Base-by-base conservation (phyloP, 192 early-diverging fungal species). In the Backusella liffmaniae region DNA sequence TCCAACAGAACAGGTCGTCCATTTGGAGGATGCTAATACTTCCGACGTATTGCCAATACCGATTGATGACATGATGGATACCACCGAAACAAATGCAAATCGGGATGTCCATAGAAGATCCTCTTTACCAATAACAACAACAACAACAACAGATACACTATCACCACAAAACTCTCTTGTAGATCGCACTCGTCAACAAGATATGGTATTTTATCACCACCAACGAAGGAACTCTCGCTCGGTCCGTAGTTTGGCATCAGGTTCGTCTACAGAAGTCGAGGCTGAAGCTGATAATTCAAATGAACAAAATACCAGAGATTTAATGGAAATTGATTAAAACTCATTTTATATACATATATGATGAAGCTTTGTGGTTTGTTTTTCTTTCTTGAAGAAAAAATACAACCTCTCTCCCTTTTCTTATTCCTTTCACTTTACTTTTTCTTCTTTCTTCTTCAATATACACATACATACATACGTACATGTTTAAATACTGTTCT, bases 241-340 rank as follows among this genome's bases (percentile, higher is more conserved):
- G 0, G 75, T 68, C 9, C 67, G 66, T 35, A 84, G 74, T 69
- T 49, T 79, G 9, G 79, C 79, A 15, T 75, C 80, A 15, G 68
- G 80, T 26, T 77, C 76, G 2, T 80, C 77, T 65, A 75, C 83
- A 56, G 80, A 80, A 73, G 73, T 73, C 21, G 70, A 75, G 36
- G 75, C 68, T 29, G 82, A 79, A 26, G 29, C 36, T 30, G 78
- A 77, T 23, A 56, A 66, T 30, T 39, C 77, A 69, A 67, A 53
- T 49, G 56, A 62, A 62, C 56, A 62, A 26, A 62, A 62, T 62
- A 32, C 51, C n/a, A 67, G 66, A 39, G 67, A 76, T 53, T 44
- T 76, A 29, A 76, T 76, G 75, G 75, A 76, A 36, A 29, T 70
- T 18, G 75, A 76, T 67, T 76, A 74, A 44, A 65, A 42, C 15